These are phyloP conservation scores for Zalerion maritima DNA, from an alignment of 495 filamentous ascomycete species.

Conservation along the genomic window DNA sequence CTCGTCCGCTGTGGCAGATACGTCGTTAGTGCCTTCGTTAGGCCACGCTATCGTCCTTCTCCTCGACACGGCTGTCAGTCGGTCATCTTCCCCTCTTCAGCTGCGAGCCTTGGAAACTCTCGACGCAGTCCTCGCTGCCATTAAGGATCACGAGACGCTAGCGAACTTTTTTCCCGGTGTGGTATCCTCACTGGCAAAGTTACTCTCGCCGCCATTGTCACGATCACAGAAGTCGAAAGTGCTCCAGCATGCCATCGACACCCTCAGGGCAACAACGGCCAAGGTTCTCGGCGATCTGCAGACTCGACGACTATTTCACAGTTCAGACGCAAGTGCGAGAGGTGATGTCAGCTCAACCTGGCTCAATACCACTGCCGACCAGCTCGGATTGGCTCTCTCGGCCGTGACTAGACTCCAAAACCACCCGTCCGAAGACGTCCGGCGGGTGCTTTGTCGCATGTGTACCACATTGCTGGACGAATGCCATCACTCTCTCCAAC, in stretches of 20 bases:
- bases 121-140: slow-evolving; percentile 41
- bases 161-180: slow-evolving; percentile 80
- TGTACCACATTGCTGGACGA: slow-evolving; percentile 62
- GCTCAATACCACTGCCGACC: slow-evolving; percentile 65
- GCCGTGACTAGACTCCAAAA: slow-evolving; percentile 65
- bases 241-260: slow-evolving; percentile 43
- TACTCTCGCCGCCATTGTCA: slow-evolving; percentile 52
- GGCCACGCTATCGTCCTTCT: slow-evolving; percentile 72
- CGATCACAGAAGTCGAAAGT: slow-evolving; percentile 49
- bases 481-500: slow-evolving; percentile 57
- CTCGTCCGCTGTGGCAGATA: slow-evolving; percentile 29
- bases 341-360: slow-evolving; percentile 43
- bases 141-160: slow-evolving; percentile 56
- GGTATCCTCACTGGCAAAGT: slow-evolving; percentile 64
- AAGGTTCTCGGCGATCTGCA: slow-evolving; percentile 50
- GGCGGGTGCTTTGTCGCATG: slow-evolving; percentile 47
- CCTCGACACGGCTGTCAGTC: slow-evolving; percentile 52
- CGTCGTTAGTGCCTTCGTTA: slow-evolving; percentile 59
- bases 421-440: slow-evolving; percentile 58
- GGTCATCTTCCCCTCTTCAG: slow-evolving; percentile 46
- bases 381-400: slow-evolving; percentile 74
- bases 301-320: slow-evolving; percentile 25
- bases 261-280: slow-evolving; percentile 45
- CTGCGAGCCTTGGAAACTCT: slow-evolving; percentile 50
- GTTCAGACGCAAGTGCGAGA: slow-evolving; percentile 6